A percentile compares a stretch with the other conserved stretches of the same genome.
Conservation (phyloP, 805 yeast genomes). For the Debaryomyces tyrocola region DNA sequence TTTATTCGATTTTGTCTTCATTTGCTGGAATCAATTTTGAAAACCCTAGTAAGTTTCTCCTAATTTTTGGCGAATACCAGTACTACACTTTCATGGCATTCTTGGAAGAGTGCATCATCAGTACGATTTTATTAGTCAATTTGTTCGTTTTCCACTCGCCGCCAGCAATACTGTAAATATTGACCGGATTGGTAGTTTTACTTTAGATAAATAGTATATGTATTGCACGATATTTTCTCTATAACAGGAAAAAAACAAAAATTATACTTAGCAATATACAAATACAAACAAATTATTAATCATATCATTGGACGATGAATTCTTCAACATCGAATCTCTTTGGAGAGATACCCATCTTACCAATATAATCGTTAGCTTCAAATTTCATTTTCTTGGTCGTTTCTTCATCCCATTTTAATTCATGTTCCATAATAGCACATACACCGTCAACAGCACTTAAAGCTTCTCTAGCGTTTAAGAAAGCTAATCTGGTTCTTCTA, state of each 20-base stretch:
- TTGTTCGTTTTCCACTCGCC: not conserved
- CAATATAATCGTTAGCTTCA: slow-evolving; percentile 57
- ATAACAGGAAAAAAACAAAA: slow-evolving; percentile 2
- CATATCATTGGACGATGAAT: slow-evolving; percentile 19
- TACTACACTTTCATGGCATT: slow-evolving; percentile 17
- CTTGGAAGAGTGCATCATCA: slow-evolving; percentile 5
- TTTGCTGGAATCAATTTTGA: slow-evolving; percentile 9
- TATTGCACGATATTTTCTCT: not conserved
- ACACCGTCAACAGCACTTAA: slow-evolving; percentile 78
- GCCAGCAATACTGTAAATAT: not conserved
- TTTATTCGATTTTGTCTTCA: slow-evolving; percentile 13
- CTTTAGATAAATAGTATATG: not conserved
- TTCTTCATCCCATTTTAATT: slow-evolving; percentile 68
- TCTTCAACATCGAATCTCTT: slow-evolving; percentile 25
- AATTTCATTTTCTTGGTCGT: slow-evolving; percentile 54
- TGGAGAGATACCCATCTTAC: slow-evolving; percentile 54
- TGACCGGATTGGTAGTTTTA: not conserved
- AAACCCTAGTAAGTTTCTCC: slow-evolving; percentile 11
- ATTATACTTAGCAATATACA: slow-evolving; percentile 16
- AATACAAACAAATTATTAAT: slow-evolving; percentile 14
- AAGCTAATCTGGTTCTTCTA: slow-evolving; percentile 91
- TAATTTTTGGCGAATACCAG: slow-evolving; percentile 12
- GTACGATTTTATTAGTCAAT: not conserved
- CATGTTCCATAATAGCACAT: slow-evolving; percentile 79
- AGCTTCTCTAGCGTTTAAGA: slow-evolving; percentile 85